Base-by-base conservation (phyloP, 805 yeast species). In the Yarrowia keelungensis region DNA sequence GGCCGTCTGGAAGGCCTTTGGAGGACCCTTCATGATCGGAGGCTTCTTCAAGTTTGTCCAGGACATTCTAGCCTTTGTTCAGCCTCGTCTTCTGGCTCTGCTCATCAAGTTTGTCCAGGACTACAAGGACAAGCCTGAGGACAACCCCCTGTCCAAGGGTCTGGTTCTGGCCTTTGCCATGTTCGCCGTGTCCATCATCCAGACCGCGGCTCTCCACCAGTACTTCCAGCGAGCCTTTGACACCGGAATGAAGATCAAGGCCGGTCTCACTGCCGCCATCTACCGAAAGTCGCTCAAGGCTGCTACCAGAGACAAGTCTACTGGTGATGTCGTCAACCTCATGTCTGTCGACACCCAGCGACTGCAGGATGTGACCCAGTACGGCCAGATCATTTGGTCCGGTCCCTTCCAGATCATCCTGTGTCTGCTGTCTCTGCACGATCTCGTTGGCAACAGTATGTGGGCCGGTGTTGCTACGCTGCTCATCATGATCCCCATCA, bases 331-430 rank as follows among this genome's bases (percentile, higher is more conserved):
- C 66, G 84, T 91, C 72, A 91, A 90, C 74, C 81, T 89, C 74
- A 84, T 90, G 80, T 76, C 95, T 19, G 93, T 90, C 41, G 97
- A 92, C 79, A 87, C 90, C 12, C 79, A 80, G 59, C 81, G 89
- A 71, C 79, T 91, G 38, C 90, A 87, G 74, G 87, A 85, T 46
- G 78, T 89, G 22, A 85, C 89, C 35, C 94, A 90, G 77, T 87
- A 89, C 78, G 86, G 93, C 70, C 91, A 91, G 73, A 84, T 91
- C 51, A 82, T 91, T 62, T 90, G 97, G 92, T 91, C 97, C 1
- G 97, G 97, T 56, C 98, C 98, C 1, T 89, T 92, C 79, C 98
- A 92, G 79, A 86, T 94, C 72, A 74, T 85, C 38, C 80, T 94
- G 66, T 93, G 98, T 81, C 83, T 94, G 72, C 78, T 83, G 69